Conservation (phyloP, 225 moss, liverwort and hornwort genomes). For the Asterella californica region DNA sequence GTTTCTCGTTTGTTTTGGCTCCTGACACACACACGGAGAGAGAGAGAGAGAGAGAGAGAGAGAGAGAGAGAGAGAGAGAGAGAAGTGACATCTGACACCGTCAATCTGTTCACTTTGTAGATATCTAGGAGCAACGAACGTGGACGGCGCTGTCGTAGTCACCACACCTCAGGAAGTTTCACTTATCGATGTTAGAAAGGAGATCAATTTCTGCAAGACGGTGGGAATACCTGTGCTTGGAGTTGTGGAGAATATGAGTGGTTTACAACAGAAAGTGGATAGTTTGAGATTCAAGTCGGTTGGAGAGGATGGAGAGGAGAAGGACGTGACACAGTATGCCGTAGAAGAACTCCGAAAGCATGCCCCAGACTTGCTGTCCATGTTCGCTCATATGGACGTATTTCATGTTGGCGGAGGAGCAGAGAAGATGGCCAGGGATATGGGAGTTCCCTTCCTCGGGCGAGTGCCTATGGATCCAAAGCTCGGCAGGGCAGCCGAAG, state of each 20-base stretch:
- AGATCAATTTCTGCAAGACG: constrained; percentile 93
- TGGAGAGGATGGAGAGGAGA: constrained; percentile 59
- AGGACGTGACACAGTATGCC: constrained; percentile 73
- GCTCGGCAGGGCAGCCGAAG: constrained; percentile 90
- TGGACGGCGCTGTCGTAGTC: constrained; percentile 83
- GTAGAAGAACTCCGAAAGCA: constrained; percentile 58
- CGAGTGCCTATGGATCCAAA: constrained; percentile 86
- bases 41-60: background rate
- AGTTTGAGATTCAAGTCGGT: constrained; percentile 60
- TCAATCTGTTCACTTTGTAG: constrained; percentile 16
- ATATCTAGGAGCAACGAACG: constrained; percentile 58
- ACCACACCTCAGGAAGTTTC: constrained; percentile 96
- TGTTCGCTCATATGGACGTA: constrained; percentile 52
- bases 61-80: no score
- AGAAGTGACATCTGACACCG: background rate
- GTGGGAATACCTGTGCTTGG: constrained; percentile 88
- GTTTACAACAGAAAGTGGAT: constrained; percentile 69
- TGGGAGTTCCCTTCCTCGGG: constrained; percentile 88
- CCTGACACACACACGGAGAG: no score
- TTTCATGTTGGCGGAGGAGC: constrained; percentile 86
- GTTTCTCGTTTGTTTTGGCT: background rate
- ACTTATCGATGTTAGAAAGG: constrained; percentile 87
- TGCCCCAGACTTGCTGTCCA: constrained; percentile 62
- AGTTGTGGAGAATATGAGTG: constrained; percentile 98
- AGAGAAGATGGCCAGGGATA: constrained; percentile 91